Evolutionary conservation across 139 green algal genomes (phyloP), one percentile per base, ranked within the genome.

Genomic region (Diplosphaera chodatii): DNA sequence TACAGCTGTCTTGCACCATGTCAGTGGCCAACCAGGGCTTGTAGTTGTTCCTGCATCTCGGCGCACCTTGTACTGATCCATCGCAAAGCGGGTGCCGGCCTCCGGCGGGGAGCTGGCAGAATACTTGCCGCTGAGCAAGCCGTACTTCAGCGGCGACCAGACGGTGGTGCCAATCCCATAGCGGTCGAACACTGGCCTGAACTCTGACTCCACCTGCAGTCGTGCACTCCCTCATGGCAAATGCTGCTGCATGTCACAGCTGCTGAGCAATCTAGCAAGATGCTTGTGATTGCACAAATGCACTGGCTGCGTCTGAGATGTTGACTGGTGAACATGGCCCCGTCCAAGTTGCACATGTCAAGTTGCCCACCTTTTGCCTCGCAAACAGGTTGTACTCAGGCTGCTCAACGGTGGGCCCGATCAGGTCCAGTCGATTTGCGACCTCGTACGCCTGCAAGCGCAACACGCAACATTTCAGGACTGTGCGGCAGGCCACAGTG

Each of bases 51-150:
- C n/a, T n/a, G n/a, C n/a, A n/a, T n/a, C n/a, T n/a, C n/a, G n/a
- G n/a, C n/a, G 21, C 32, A 87, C 88, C 84, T 95, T 91, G 80
- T 92, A 94, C 15, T 68, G 63, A 10, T 86, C 79, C 37, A 92
- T 25, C 3, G 80, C 67, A 27, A 96, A 80, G 32, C 91, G 84
- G 59, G 67, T 87, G 62, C 82, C 91, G 37, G 37, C 37, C 25
- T 74, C 68, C 0, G 91, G 91, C 4, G 92, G 70, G 28, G 75
- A 69, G 40, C 77, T 84, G 71, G 77, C 74, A 18, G 63, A 75
- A 83, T 97, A 97, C 75, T 97, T 97, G 65, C 91, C 91, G 10
- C 84, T 96, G 3, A 96, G 80, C 32, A 96, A 55, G 28, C 91
- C 91, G 4, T 78, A 92, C 0, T 86, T 84, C 48, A 96, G 82